A percentile compares a stretch with the other conserved stretches of the same genome.
phyloP scores from a whole-genome alignment of 495 filamentous ascomycete species.

The Trichoderma virens region DNA sequence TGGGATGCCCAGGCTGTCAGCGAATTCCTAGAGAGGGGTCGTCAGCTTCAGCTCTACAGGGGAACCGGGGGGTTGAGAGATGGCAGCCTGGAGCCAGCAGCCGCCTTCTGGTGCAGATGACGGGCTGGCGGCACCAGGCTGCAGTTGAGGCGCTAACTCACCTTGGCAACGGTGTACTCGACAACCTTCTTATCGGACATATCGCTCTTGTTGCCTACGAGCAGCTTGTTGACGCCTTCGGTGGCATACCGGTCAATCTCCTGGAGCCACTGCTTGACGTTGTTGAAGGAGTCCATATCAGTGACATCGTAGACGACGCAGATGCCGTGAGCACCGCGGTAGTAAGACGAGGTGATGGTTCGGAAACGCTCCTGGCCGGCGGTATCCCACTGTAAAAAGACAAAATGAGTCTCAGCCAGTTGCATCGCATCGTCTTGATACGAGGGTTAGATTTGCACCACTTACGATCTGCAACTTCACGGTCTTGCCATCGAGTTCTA shows the following conservation, averaged over 20 bases:
- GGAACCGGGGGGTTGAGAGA: not conserved
- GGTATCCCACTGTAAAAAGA: slow-evolving; percentile 77
- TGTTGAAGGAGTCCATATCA: slow-evolving; percentile 99
- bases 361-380: slow-evolving; percentile 98
- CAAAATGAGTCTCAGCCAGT: not conserved
- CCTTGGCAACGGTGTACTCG: slow-evolving; percentile 98
- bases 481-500: slow-evolving; percentile 98
- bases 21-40: slow-evolving; percentile 68
- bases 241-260: slow-evolving; percentile 99
- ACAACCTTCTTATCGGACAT: slow-evolving; percentile 99
- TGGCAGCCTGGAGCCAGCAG: not conserved
- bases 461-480: slow-evolving; percentile 99
- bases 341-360: slow-evolving; percentile 99
- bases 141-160: slow-evolving; percentile 26
- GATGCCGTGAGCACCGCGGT: slow-evolving; percentile 95
- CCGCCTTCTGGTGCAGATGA: not conserved
- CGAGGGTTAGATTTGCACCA: slow-evolving; percentile 9
- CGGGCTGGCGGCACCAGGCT: not conserved
- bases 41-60: not conserved
- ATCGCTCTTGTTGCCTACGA: slow-evolving; percentile 99
- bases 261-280: slow-evolving; percentile 99
- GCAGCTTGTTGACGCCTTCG: slow-evolving; percentile 97
- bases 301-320: slow-evolving; percentile 99
- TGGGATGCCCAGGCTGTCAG: slow-evolving; percentile 96
- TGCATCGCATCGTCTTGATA: slow-evolving; percentile 12